Conservation (phyloP, 1,139 yeast genomes). For the Yamadazyma atlantica region DNA sequence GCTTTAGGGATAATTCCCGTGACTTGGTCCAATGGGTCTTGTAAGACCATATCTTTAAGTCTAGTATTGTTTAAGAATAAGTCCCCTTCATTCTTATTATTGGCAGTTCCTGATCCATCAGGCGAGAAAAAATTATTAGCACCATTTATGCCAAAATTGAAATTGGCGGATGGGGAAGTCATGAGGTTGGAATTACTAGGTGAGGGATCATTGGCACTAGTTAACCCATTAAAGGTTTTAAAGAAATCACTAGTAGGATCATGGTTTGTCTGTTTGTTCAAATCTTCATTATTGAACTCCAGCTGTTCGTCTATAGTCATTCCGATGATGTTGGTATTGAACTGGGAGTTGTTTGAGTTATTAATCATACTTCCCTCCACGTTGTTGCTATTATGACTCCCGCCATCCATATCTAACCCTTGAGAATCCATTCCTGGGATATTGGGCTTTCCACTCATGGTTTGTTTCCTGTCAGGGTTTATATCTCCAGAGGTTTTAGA, state of each 20-base stretch:
- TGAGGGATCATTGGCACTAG: slow-evolving; percentile 24
- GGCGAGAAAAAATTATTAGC: slow-evolving; percentile 30
- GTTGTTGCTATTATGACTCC: background rate
- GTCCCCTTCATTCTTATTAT: background rate
- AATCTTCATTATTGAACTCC: slow-evolving; percentile 1
- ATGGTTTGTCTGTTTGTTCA: slow-evolving; percentile 3
- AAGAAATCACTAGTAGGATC: slow-evolving; percentile 15
- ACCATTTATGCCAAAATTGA: slow-evolving; percentile 11
- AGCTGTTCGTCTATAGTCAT: slow-evolving; percentile 2
- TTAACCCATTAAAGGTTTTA: slow-evolving; percentile 16
- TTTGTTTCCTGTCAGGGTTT: background rate
- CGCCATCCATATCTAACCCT: background rate
- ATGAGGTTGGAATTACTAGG: slow-evolving; percentile 25
- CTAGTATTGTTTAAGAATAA: slow-evolving; percentile 1
- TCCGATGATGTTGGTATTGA: slow-evolving; percentile 1
- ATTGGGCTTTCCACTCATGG: no score
- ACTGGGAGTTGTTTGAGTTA: background rate
- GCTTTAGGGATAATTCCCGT: slow-evolving; percentile 63
- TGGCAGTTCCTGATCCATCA: slow-evolving; percentile 17
- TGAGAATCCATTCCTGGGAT: no score
- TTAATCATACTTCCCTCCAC: background rate
- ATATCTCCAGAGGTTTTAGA: background rate
- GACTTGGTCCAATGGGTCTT: slow-evolving; percentile 55
- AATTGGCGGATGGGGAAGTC: slow-evolving; percentile 35
- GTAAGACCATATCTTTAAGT: slow-evolving; percentile 38